Evolutionary conservation across 2,329 filamentous ascomycete genomes (phyloP), one percentile per base, ranked within the genome.

Genomic region (Monilinia vaccinii-corymbosi): DNA sequence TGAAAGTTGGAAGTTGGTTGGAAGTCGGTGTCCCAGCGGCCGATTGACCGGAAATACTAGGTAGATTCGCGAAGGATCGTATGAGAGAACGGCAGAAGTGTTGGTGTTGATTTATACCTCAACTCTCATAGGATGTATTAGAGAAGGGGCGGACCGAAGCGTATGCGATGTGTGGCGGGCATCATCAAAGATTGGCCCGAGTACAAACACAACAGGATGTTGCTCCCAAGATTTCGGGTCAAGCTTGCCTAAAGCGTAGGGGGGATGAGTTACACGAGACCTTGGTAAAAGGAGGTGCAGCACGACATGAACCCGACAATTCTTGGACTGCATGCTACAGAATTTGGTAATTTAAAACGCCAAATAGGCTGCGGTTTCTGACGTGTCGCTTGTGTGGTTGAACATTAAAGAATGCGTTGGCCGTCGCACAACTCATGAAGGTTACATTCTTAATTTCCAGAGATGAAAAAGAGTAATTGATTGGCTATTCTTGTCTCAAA

Each of bases 271-370:
- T 59, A 52, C 38, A 52, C 47, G 32, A 45, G 38, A 23, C 31
- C 49, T 52, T 45, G 38, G 21, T 47, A 11, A 25, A 59, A 11
- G 38, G 40, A 48, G 57, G 57, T 48, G 57, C 57, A 59, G 57
- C 57, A 59, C 48, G 38, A 53, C 57, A 59, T 53, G 48, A 58
- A 59, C 57, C 57, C 57, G 57, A 59, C 57, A 53, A 36, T 46
- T 58, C 23, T 38, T 58, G 28, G 31, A 23, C 31, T 59, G 57
- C 57, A 59, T 59, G 18, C 45, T 57, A 40, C 55, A 38, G 36
- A 25, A 45, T 40, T 45, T 36, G 48, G 50, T 42, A 36, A 53
- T 53, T 34, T 52, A 44, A 44, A 46, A 32, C 10, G 38, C 32
- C 48, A 53, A 53, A 59, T 53, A n/a, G 40, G 23, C 38, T 32